phyloP scores from a whole-genome alignment of 768 basidiomycete genomes.

The Rhizopogon sp. region DNA sequence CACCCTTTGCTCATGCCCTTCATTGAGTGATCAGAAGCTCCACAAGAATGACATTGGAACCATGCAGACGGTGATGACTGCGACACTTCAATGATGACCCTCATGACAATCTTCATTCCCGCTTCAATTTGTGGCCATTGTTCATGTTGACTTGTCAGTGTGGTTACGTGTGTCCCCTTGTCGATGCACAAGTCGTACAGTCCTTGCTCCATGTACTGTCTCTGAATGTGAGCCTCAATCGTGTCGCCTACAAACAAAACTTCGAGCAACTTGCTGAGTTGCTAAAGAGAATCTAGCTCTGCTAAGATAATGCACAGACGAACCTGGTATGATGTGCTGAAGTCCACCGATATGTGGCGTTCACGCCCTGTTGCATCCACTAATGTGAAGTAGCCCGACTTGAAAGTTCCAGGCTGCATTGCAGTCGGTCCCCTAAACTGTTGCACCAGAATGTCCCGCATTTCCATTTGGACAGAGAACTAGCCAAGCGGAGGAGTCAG shows the following conservation, averaged over 20 bases:
- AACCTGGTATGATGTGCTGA: slow-evolving; percentile 20
- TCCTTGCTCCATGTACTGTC: slow-evolving; percentile 18
- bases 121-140: slow-evolving; percentile 20
- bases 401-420: slow-evolving; percentile 3
- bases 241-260: no score
- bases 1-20: no score
- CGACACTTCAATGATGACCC: slow-evolving; percentile 13
- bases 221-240: slow-evolving; percentile 17
- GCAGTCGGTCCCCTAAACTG: slow-evolving; percentile 15
- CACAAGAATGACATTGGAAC: slow-evolving; percentile 18
- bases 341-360: slow-evolving; percentile 20
- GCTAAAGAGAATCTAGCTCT: slow-evolving; percentile 5
- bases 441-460: not conserved
- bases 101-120: slow-evolving; percentile 21
- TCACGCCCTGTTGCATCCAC: not conserved
- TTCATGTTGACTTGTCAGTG: slow-evolving; percentile 16
- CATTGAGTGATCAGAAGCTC: slow-evolving; percentile 5
- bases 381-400: slow-evolving; percentile 16
- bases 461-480: not conserved
- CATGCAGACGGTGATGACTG: slow-evolving; percentile 11
- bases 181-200: slow-evolving; percentile 17
- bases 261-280: not conserved
- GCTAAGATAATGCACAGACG: not conserved
- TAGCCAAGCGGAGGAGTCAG: not conserved
- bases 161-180: slow-evolving; percentile 15